phyloP scores from a whole-genome alignment of 306 rosid genomes.

The Gastrolobium villosum region DNA sequence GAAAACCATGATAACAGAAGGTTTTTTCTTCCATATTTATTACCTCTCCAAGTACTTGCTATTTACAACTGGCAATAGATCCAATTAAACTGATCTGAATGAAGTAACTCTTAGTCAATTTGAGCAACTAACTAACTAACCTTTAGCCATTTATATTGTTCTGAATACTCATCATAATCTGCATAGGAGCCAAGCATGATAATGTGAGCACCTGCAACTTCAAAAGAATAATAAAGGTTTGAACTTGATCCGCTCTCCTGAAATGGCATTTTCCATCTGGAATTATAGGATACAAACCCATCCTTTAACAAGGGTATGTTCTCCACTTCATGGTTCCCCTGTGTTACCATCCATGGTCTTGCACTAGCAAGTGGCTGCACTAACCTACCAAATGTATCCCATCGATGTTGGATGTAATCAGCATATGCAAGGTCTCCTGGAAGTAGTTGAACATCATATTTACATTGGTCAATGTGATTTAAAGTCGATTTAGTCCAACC shows the following conservation, averaged over 20 bases:
- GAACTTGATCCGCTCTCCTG: slow-evolving; percentile 90
- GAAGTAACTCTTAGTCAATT: slow-evolving; percentile 23
- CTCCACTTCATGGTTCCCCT: slow-evolving; percentile 95
- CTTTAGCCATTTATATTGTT: slow-evolving; percentile 92
- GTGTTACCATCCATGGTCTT: slow-evolving; percentile 97
- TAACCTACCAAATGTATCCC: slow-evolving; percentile 92
- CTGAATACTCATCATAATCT: slow-evolving; percentile 78
- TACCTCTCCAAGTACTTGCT: neutral
- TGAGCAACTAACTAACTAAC: slow-evolving; percentile 56
- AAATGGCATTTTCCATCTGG: slow-evolving; percentile 96
- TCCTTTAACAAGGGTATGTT: slow-evolving; percentile 66
- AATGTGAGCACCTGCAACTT: slow-evolving; percentile 79
- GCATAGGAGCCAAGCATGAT: slow-evolving; percentile 94
- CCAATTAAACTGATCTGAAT: neutral
- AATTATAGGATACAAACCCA: slow-evolving; percentile 79
- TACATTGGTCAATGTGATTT: slow-evolving; percentile 78
- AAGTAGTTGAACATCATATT: slow-evolving; percentile 82
- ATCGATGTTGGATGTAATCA: slow-evolving; percentile 75
- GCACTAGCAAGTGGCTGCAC: slow-evolving; percentile 96
- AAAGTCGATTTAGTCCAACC: slow-evolving; percentile 93
- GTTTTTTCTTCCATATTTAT: neutral
- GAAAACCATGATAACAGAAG: slow-evolving; percentile 30
- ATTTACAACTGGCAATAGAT: slow-evolving; percentile 8
- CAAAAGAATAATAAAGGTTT: slow-evolving; percentile 93
- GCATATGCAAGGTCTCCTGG: slow-evolving; percentile 98